Evolutionary conservation across 2,329 filamentous ascomycete genomes (phyloP).

Genomic region (Coniochaeta prunicola): DNA sequence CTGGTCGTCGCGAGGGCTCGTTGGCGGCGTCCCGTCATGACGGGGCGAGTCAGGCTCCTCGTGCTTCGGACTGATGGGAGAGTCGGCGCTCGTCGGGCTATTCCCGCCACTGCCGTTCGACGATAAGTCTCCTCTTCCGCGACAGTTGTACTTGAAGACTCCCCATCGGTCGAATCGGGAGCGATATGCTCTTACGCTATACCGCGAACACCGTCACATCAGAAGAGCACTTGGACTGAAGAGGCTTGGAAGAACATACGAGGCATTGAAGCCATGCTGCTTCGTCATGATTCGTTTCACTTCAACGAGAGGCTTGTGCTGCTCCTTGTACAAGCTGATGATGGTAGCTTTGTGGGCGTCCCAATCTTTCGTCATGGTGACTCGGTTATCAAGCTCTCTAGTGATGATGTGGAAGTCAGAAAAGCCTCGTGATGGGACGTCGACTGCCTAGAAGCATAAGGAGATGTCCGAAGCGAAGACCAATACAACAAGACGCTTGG

Average conservation of each 20-base stretch:
- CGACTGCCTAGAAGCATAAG: background rate
- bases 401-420: background rate
- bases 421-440: background rate
- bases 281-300: constrained; percentile 32
- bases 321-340: constrained; percentile 30
- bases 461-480: background rate
- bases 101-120: background rate
- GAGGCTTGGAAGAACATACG: constrained; percentile 19
- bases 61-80: background rate
- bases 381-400: constrained; percentile 4
- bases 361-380: constrained; percentile 39
- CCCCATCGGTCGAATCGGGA: constrained; percentile 39
- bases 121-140: constrained; percentile 6
- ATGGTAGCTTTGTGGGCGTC: constrained; percentile 27
- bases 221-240: background rate
- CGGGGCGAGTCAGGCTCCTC: background rate
- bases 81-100: background rate
- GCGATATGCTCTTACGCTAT: constrained; percentile 34
- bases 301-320: constrained; percentile 30
- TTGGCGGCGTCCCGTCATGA: background rate
- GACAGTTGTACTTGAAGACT: constrained; percentile 38
- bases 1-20: background rate
- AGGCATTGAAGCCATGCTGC: constrained; percentile 32
- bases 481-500: background rate
- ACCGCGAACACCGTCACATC: background rate